Percentiles rank a stretch among this genome's conserved stretches.
Conservation (phyloP, 2,329 filamentous ascomycete species). For the Phyllosticta capitalensis region DNA sequence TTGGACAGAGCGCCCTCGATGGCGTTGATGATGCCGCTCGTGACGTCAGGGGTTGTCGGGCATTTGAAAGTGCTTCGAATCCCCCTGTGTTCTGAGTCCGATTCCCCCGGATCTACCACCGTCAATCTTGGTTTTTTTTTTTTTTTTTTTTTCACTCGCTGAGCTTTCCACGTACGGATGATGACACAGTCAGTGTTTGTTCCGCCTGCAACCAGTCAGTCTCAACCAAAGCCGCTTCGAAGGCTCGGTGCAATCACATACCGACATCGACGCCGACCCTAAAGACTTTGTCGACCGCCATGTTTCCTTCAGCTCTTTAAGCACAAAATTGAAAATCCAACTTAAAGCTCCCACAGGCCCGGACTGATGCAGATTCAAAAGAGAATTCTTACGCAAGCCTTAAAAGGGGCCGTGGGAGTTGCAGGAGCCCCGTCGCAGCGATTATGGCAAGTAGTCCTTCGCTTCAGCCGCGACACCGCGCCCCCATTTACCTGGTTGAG, state of each 20-base stretch:
- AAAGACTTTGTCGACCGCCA: background rate
- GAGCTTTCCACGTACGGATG: background rate
- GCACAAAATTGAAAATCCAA: background rate
- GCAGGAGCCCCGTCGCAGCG: background rate
- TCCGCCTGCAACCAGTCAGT: background rate
- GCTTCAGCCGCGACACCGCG: slow-evolving; percentile 23
- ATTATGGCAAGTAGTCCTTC: background rate
- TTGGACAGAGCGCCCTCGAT: slow-evolving; percentile 27
- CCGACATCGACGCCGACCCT: background rate
- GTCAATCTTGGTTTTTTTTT: background rate
- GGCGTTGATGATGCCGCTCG: slow-evolving; percentile 30
- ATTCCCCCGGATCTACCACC: background rate
- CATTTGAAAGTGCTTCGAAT: slow-evolving; percentile 24
- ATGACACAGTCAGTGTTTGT: background rate
- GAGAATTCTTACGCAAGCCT: background rate
- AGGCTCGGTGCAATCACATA: background rate
- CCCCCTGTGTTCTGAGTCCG: background rate
- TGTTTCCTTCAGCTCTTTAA: background rate
- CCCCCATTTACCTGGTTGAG: slow-evolving; percentile 6
- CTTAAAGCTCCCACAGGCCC: background rate
- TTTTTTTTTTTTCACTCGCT: background rate
- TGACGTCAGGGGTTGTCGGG: slow-evolving; percentile 31
- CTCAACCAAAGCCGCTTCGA: background rate
- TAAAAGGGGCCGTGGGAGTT: background rate
- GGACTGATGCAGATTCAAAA: background rate